Conservation (phyloP, 331 rosid genomes). For the Malus hybrid region DNA sequence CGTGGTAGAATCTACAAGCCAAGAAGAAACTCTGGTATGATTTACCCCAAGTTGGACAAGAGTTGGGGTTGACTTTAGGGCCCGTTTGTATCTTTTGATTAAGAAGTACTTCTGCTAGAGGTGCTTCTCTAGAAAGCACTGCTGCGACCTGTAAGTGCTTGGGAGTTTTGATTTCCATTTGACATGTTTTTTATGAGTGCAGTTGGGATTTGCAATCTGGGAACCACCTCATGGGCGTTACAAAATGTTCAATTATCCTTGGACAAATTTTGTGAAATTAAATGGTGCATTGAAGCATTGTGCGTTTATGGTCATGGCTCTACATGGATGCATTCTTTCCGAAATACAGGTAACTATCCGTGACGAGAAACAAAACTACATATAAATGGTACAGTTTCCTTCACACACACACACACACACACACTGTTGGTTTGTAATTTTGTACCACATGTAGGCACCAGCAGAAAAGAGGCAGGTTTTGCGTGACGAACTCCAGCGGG, state of each 20-base stretch:
- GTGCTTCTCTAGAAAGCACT: background rate
- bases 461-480: conserved; percentile 15
- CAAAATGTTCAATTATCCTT: conserved; percentile 17
- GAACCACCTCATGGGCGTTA: conserved; percentile 31
- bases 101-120: background rate
- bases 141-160: background rate
- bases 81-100: too few species aligned
- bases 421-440: background rate
- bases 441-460: conserved; percentile 13
- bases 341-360: conserved; percentile 15
- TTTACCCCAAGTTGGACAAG: background rate
- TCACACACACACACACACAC: background rate
- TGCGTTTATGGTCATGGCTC: conserved; percentile 26
- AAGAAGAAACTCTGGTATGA: conserved; percentile 25
- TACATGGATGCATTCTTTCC: conserved; percentile 25
- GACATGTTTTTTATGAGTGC: background rate
- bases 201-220: conserved; percentile 31
- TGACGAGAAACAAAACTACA: background rate
- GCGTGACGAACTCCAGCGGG: conserved; percentile 2
- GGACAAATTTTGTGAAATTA: conserved; percentile 20
- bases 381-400: background rate
- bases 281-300: conserved; percentile 24
- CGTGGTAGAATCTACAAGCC: conserved; percentile 18
- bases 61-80: background rate
- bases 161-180: background rate